Evolutionary conservation across 2,329 filamentous ascomycete species (phyloP), one percentile per base, ranked within the genome.

Genomic region (Paramyrothecium roridum): DNA sequence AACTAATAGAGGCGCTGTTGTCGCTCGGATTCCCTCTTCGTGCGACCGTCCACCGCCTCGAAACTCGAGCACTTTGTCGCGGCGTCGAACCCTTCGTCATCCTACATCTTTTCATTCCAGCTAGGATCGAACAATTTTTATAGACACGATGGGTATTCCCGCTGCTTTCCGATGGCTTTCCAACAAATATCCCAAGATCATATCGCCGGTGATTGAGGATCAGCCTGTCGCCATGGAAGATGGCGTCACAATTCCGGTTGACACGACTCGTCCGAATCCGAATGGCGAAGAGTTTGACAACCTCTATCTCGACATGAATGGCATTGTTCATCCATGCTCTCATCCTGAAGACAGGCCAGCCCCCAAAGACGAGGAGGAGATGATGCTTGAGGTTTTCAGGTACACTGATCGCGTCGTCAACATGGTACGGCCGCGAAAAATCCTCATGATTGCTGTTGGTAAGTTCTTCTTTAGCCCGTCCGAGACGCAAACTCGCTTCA

Each of bases 331-430:
- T 78, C 96, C 96, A 33, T 99, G 95, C 76, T 96, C 93, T 49
- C 95, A 99, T 76, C 95, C 95, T 1, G 95, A 99, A 72, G 93
- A 98, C 67, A 86, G 86, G 59, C 92, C 95, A 2, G 86, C 95
- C 3, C 95, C 95, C 12, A 89, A 88, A 67, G 93, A 95, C 58
- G 95, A 99, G 77, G 91, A 96, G 71, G 95, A 98, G 76, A 99
- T 99, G 95, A 99, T 99, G 95, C 72, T 97, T 65, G 96, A 96
- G 69, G 87, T 99, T 58, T 99, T 99, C 80, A 91, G 89, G 69
- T 99, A 99, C 74, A 99, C 95, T n/a, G 93, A 99, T 70, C 89
- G 95, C 57, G 93, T 99, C 22, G 91, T 99, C 62, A 97, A 96
- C 72, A 99, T 99, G 93, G 93, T 96, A 61, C 90, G 95, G 57